Conservation (phyloP, 371 early-diverging fungal species). For the Sporodiniella umbellata region DNA sequence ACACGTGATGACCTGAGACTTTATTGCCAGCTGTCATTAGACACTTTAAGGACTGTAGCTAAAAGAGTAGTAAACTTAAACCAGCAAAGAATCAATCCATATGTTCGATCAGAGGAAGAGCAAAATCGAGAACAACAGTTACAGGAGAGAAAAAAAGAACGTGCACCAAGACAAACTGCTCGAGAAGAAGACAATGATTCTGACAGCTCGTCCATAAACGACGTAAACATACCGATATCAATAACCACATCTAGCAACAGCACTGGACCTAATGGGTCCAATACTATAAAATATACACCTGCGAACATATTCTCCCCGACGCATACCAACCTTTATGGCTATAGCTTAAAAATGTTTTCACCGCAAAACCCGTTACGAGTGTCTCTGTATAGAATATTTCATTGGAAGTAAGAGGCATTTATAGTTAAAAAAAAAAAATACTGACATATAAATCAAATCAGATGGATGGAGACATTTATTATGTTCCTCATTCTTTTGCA, state of each 20-base stretch:
- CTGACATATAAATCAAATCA: conserved; percentile 11
- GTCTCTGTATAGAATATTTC: conserved; percentile 20
- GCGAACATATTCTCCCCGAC: neutral
- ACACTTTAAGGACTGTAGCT: conserved; percentile 23
- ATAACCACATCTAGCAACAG: conserved; percentile 6
- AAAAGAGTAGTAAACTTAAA: conserved; percentile 32
- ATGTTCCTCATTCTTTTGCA: conserved; percentile 52
- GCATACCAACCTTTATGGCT: conserved; percentile 16
- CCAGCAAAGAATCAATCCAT: neutral
- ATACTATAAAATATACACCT: neutral
- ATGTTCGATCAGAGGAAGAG: neutral
- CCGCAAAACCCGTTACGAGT: conserved; percentile 27
- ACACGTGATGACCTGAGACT: conserved; percentile 3
- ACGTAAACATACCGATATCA: conserved; percentile 28
- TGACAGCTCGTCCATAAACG: conserved; percentile 4
- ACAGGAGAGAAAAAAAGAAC: neutral
- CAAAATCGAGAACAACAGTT: neutral
- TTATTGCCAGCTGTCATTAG: conserved; percentile 5
- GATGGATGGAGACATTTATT: conserved; percentile 57
- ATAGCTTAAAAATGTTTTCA: conserved; percentile 25
- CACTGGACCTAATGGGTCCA: neutral
- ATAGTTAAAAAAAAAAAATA: neutral
- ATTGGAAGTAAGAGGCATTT: conserved; percentile 25
- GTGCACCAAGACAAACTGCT: neutral
- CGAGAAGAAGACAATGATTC: conserved; percentile 3